phyloP scores from a whole-genome alignment of 495 filamentous ascomycete species.

The Aspergillus asperescens region DNA sequence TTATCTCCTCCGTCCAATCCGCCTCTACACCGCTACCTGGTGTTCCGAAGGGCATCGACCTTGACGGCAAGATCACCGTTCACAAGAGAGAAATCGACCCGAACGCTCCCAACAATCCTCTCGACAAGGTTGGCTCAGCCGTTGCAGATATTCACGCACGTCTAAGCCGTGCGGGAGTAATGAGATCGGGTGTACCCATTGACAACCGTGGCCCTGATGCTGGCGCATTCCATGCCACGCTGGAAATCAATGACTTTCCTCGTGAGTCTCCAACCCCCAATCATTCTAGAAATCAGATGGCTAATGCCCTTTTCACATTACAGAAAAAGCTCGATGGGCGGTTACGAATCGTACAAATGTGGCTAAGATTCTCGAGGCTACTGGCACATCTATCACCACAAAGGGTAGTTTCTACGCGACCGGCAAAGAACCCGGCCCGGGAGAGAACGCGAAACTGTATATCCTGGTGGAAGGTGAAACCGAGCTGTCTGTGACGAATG shows the following conservation, averaged over 20 bases:
- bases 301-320: conserved; percentile 22
- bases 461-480: conserved; percentile 98
- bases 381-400: conserved; percentile 93
- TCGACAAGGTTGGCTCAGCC: conserved; percentile 80
- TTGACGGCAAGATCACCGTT: conserved; percentile 73
- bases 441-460: conserved; percentile 83
- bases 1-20: conserved; percentile 59
- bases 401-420: conserved; percentile 85
- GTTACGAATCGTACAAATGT: conserved; percentile 99
- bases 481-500: conserved; percentile 82
- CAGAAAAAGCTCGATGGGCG: conserved; percentile 94
- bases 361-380: conserved; percentile 93
- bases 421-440: conserved; percentile 71
- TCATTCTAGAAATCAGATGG: background rate
- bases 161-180: conserved; percentile 75
- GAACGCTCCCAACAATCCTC: conserved; percentile 55
- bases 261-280: conserved; percentile 47
- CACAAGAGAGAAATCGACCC: conserved; percentile 63
- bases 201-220: conserved; percentile 99
- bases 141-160: conserved; percentile 83
- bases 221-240: conserved; percentile 91
- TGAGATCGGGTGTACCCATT: conserved; percentile 88
- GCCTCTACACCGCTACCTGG: conserved; percentile 42
- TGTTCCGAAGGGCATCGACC: conserved; percentile 59
- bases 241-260: conserved; percentile 99